Percentiles rank a stretch among this genome's conserved stretches.
phyloP scores from a whole-genome alignment of 2,329 filamentous ascomycete species.

The Alternaria angustiovoidea region DNA sequence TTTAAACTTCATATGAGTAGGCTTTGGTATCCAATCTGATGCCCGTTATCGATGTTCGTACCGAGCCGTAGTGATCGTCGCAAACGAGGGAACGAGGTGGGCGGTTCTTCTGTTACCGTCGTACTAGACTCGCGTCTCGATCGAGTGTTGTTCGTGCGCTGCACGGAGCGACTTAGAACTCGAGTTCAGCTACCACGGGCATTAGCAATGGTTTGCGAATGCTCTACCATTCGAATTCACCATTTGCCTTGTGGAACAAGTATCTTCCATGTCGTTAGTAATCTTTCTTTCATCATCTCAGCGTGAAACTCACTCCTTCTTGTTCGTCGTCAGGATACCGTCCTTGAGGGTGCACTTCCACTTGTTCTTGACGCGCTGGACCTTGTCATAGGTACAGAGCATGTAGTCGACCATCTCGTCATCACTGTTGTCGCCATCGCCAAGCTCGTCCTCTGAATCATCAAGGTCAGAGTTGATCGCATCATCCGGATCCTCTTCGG shows the following conservation, averaged over 20 bases:
- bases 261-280: conserved; percentile 63
- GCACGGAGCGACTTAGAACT: conserved; percentile 26
- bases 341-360: conserved; percentile 98
- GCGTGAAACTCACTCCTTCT: conserved; percentile 73
- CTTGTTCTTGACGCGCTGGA: conserved; percentile 97
- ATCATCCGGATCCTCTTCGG: conserved; percentile 74
- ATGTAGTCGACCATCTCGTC: conserved; percentile 88
- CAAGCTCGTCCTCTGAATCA: conserved; percentile 83
- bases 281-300: neutral
- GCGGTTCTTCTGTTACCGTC: neutral
- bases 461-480: conserved; percentile 99
- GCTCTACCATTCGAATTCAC: conserved; percentile 94
- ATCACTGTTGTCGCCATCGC: conserved; percentile 87
- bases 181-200: conserved; percentile 32
- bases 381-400: conserved; percentile 99
- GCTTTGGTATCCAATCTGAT: conserved; percentile 12
- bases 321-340: conserved; percentile 89
- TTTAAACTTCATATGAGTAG: neutral
- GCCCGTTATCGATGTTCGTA: conserved; percentile 1
- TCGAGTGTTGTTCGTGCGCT: conserved; percentile 12
- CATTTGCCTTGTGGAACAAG: conserved; percentile 96
- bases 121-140: conserved; percentile 14
- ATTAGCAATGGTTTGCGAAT: conserved; percentile 27
- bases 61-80: neutral
- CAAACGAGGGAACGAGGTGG: neutral